Conservation (phyloP, 2,329 filamentous ascomycete species). For the Penicillium thymicola region DNA sequence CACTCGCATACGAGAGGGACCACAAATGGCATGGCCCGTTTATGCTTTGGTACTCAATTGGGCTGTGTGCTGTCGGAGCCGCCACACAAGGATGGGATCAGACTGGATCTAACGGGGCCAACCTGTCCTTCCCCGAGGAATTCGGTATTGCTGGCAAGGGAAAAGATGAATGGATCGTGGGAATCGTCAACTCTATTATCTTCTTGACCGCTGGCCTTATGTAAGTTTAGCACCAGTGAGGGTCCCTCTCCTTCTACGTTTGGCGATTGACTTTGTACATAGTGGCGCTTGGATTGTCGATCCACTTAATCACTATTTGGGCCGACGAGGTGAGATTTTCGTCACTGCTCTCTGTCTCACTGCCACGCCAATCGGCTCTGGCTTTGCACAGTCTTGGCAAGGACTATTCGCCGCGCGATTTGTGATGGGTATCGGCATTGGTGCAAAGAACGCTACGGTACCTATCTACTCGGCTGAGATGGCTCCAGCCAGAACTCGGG, state of each 20-base stretch:
- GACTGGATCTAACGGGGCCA: slow-evolving; percentile 53
- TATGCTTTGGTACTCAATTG: slow-evolving; percentile 48
- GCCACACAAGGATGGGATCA: slow-evolving; percentile 54
- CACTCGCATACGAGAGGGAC: slow-evolving; percentile 44
- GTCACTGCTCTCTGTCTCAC: slow-evolving; percentile 60
- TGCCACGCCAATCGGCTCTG: slow-evolving; percentile 65
- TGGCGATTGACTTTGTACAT: background rate
- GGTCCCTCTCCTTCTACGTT: slow-evolving; percentile 46
- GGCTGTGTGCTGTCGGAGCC: slow-evolving; percentile 48
- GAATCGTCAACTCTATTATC: slow-evolving; percentile 60
- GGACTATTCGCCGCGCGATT: slow-evolving; percentile 54
- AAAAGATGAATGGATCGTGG: slow-evolving; percentile 56
- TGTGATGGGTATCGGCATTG: slow-evolving; percentile 60
- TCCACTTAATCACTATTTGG: slow-evolving; percentile 57
- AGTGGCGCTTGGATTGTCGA: slow-evolving; percentile 64
- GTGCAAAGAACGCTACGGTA: slow-evolving; percentile 54
- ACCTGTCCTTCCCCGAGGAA: slow-evolving; percentile 47
- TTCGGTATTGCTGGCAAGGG: slow-evolving; percentile 42
- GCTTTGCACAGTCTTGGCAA: slow-evolving; percentile 55
- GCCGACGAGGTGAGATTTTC: slow-evolving; percentile 63
- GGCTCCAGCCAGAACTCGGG: slow-evolving; percentile 52
- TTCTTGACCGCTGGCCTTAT: slow-evolving; percentile 32
- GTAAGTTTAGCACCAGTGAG: slow-evolving; percentile 19
- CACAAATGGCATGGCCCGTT: slow-evolving; percentile 49
- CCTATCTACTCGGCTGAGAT: slow-evolving; percentile 55